Evolutionary conservation across 371 early-diverging fungal species (phyloP), one percentile per base, ranked within the genome.

Genomic region (Batkoa obscura): DNA sequence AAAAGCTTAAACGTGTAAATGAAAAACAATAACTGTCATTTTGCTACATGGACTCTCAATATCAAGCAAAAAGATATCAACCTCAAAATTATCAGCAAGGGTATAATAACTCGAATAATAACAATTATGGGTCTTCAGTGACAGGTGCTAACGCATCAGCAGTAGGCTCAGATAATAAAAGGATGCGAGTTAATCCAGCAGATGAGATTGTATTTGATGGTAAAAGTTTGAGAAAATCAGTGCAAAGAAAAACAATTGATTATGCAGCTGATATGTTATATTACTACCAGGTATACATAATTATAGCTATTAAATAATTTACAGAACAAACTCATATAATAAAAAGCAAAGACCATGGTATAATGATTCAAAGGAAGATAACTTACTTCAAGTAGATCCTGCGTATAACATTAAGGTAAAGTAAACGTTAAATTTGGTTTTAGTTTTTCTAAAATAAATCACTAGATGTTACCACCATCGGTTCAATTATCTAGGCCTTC

Each of bases 161-260:
- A n/a, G n/a, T n/a, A n/a, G n/a, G n/a, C n/a, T n/a, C n/a, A n/a
- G 8, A 3, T 3, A 3, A 3, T 3, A 45, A 45, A 45, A 12
- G 45, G 3, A n/a, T n/a, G 4, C 10, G 17, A n/a, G 45, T 23
- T n/a, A 45, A 45, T n/a, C 45, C 45, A 3, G n/a, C n/a, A 57
- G 59, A 60, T 13, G 67, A 69, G 43, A 68, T 70, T 65, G 72
- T 75, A 1, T 81, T 78, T 63, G 89, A 88, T 61, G 89, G 94
- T 52, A 98, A 95, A 67, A 73, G 96, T 57, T 86, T 92, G 86
- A 72, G 96, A 59, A 90, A 90, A 66, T 86, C 94, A 4, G 84
- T 94, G 58, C 94, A 93, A 68, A 72, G 99, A 59, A 74, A 88
- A 49, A 92, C 94, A 0, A 86, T 96, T 12, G 99, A 99, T 67